Conservation (phyloP, 208 protist species). For the Leptomonas pyrrhocoris region DNA sequence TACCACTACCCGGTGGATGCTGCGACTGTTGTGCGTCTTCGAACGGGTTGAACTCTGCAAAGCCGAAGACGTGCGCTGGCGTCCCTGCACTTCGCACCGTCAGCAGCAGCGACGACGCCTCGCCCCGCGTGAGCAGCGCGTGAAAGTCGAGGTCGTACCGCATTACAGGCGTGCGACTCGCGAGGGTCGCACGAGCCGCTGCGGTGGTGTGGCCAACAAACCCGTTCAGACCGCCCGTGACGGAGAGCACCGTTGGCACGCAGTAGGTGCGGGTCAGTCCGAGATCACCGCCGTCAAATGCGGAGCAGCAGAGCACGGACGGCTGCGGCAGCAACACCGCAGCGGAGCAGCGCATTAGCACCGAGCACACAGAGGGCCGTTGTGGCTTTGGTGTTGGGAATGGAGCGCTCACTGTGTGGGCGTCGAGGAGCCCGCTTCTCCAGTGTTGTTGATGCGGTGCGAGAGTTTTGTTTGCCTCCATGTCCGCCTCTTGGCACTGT, state of each 20-base stretch:
- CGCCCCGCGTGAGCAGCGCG: conserved; percentile 31
- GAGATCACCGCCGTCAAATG: too few relatives aligned
- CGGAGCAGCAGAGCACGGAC: too few relatives aligned
- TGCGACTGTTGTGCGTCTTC: neutral
- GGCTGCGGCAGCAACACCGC: conserved; percentile 25
- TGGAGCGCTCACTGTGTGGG: neutral
- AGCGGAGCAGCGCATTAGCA: conserved; percentile 46
- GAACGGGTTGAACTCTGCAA: conserved; percentile 44
- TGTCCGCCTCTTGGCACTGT: neutral
- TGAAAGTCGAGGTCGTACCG: conserved; percentile 44
- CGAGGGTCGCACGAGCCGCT: neutral
- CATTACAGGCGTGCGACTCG: conserved; percentile 37
- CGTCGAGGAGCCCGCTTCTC: neutral
- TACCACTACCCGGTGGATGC: neutral
- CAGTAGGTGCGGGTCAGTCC: conserved; percentile 1
- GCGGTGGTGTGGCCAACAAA: conserved; percentile 2
- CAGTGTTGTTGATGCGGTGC: neutral
- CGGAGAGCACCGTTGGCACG: conserved; percentile 23
- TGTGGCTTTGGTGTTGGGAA: neutral
- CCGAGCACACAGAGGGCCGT: conserved; percentile 32
- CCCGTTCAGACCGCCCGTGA: conserved; percentile 26
- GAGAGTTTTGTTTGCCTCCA: neutral
- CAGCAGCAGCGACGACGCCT: conserved; percentile 44
- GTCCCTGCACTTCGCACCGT: conserved; percentile 43
- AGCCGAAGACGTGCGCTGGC: conserved; percentile 44